phyloP scores from a whole-genome alignment of 2,329 filamentous ascomycete genomes.

The Epichloe gansuensis region DNA sequence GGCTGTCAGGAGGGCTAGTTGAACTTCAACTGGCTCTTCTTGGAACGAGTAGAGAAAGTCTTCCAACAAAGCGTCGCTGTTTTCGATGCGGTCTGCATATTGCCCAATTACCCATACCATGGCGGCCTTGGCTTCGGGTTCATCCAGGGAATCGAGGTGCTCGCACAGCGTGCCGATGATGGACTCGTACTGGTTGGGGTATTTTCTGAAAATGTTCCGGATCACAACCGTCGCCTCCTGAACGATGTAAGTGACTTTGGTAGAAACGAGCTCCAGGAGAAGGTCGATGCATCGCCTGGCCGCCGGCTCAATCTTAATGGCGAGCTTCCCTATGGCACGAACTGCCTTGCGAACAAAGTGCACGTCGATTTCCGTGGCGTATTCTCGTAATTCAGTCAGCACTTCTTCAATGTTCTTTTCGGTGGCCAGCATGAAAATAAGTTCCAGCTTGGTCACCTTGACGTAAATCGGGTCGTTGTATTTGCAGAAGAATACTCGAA shows the following conservation, averaged over 20 bases:
- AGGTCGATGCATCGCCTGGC: slow-evolving; percentile 85
- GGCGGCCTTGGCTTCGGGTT: slow-evolving; percentile 93
- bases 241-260: slow-evolving; percentile 98
- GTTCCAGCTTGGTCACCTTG: slow-evolving; percentile 95
- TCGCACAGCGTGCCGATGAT: slow-evolving; percentile 95
- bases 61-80: slow-evolving; percentile 83
- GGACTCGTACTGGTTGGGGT: slow-evolving; percentile 95
- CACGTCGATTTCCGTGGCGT: slow-evolving; percentile 96
- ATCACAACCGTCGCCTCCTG: slow-evolving; percentile 98
- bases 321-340: slow-evolving; percentile 88
- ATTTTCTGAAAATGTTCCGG: slow-evolving; percentile 97
- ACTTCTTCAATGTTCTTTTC: slow-evolving; percentile 95
- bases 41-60: slow-evolving; percentile 91
- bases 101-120: slow-evolving; percentile 99
- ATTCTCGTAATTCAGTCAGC: slow-evolving; percentile 84
- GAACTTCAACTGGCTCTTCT: slow-evolving; percentile 91
- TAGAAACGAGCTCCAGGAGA: slow-evolving; percentile 81
- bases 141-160: slow-evolving; percentile 89
- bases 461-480: slow-evolving; percentile 99
- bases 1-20: slow-evolving; percentile 84
- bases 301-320: slow-evolving; percentile 96
- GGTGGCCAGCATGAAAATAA: slow-evolving; percentile 97
- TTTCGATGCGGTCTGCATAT: slow-evolving; percentile 94
- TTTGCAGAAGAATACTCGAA: slow-evolving; percentile 98
- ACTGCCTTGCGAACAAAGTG: slow-evolving; percentile 98